Conservation (phyloP, 257 asterid species). For the Solanum pinnatisectum region DNA sequence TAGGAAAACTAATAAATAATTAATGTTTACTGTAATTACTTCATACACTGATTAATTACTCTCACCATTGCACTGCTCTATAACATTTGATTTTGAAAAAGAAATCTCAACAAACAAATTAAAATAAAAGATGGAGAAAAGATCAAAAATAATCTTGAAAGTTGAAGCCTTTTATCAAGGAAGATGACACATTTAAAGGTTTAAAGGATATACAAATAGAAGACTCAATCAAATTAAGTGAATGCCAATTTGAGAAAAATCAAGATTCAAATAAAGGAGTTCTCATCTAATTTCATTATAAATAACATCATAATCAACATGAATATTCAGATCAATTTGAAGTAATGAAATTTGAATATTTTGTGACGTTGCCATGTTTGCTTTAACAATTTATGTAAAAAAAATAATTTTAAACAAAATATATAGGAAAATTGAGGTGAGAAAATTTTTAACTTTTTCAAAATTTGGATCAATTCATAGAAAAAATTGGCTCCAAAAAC, state of each 20-base stretch:
- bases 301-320: too few species aligned
- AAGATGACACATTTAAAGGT: not conserved
- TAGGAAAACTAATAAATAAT: too few species aligned
- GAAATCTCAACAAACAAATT: not conserved
- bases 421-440: not conserved
- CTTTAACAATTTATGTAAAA: too few species aligned
- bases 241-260: not conserved
- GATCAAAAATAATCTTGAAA: too few species aligned
- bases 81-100: not conserved
- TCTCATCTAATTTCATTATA: too few species aligned
- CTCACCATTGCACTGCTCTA: not conserved
- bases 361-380: too few species aligned
- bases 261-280: not conserved
- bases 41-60: not conserved
- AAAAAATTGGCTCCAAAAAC: not conserved
- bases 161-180: not conserved
- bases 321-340: too few species aligned
- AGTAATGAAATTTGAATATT: too few species aligned
- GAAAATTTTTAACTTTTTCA: not conserved
- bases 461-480: not conserved
- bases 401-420: too few species aligned
- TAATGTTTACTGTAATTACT: too few species aligned
- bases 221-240: not conserved
- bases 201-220: not conserved
- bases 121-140: too few species aligned